Percentiles rank a stretch among this genome's conserved stretches.
Conservation (phyloP, 805 yeast species). For the Candida montana region DNA sequence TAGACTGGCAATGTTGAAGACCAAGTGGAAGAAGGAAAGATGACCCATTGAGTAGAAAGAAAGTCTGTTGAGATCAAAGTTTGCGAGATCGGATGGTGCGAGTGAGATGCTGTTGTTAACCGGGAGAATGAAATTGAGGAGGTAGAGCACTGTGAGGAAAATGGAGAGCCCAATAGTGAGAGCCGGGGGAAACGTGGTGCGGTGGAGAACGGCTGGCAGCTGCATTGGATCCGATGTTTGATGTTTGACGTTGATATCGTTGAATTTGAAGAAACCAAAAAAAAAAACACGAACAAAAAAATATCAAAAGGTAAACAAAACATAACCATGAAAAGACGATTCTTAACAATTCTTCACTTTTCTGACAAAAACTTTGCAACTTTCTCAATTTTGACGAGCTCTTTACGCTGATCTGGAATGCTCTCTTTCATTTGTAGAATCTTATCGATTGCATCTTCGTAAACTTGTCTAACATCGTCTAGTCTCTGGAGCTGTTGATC, state of each 20-base stretch:
- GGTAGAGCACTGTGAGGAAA: conserved; percentile 44
- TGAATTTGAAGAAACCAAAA: neutral
- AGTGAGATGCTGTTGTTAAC: conserved; percentile 40
- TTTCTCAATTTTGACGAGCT: conserved; percentile 25
- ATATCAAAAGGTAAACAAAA: neutral
- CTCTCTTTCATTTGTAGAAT: conserved; percentile 13
- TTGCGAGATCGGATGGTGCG: conserved; percentile 49
- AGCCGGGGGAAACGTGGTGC: conserved; percentile 42
- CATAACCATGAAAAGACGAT: neutral
- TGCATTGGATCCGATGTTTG: conserved; percentile 17
- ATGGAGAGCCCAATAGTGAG: conserved; percentile 55
- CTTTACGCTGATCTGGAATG: conserved; percentile 25
- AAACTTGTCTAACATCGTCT: conserved; percentile 11
- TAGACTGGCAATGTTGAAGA: conserved; percentile 52
- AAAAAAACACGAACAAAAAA: no score
- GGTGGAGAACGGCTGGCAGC: conserved; percentile 7
- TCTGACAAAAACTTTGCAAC: conserved; percentile 21
- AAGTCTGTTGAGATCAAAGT: conserved; percentile 32
- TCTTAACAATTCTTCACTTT: conserved; percentile 2
- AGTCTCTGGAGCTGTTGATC: conserved; percentile 7
- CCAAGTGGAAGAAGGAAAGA: conserved; percentile 51
- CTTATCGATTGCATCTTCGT: conserved; percentile 13
- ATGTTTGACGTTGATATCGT: neutral
- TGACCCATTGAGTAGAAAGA: conserved; percentile 75
- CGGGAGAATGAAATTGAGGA: conserved; percentile 28